Evolutionary conservation across 1,284 basidiomycete genomes (phyloP), one percentile per base, ranked within the genome.

Genomic region (Boletus mariae): DNA sequence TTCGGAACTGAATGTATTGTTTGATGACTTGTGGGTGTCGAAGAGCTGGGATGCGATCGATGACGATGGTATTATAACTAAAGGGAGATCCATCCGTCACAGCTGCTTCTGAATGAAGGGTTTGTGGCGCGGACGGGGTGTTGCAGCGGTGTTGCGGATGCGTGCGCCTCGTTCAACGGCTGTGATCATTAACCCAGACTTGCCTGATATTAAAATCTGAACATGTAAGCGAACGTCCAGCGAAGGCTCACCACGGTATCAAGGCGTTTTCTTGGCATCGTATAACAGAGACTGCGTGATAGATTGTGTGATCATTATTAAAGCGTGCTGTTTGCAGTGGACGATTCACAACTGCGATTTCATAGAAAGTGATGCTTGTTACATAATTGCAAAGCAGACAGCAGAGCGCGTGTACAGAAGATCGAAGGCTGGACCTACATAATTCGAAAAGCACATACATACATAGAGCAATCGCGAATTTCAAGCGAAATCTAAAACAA

Each of bases 141-240:
- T 52, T 55, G 53, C 51, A 58, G 51, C 63, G 51, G 56, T 47
- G 57, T 55, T 52, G 61, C 61, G 42, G 34, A 50, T 45, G 53
- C 42, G 52, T 48, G 38, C 11, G 31, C 54, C 56, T 61, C 64
- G 62, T 58, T 66, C n/a, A n/a, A n/a, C n/a, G 51, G 59, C 64
- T 65, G 64, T 65, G 66, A 31, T 10, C 50, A 51, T 45, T 49
- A 34, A 8, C 45, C 53, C 46, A 32, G 45, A 55, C 52, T 51
- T 56, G 45, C 56, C 47, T 51, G 45, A 20, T 20, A 46, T 54
- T 47, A 51, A 45, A 53, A 52, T 45, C 23, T 31, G 40, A 52
- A 53, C 61, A 54, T 54, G 57, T 47, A 55, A 61, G 57, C 50
- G 49, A 56, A 47, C 44, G 51, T 45, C 43, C 62, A 56, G 51